Evolutionary conservation across 257 asterid genomes (phyloP).

Genomic region (Lithospermum erythrorhizon): DNA sequence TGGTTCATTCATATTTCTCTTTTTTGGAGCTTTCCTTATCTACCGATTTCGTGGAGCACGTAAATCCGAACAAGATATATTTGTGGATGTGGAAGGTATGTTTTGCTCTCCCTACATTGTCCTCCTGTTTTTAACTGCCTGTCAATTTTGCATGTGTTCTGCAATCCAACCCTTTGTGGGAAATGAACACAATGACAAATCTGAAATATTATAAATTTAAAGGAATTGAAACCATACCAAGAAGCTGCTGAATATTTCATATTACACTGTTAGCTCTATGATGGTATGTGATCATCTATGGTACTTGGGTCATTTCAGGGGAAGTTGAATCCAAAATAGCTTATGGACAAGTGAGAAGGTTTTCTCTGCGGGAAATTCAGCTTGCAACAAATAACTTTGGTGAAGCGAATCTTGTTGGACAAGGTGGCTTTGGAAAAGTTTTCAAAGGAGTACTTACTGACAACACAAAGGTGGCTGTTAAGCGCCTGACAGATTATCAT

Average conservation of each 20-base stretch:
- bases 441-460: conserved; percentile 59
- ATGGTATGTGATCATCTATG: no score
- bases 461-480: conserved; percentile 58
- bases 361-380: conserved; percentile 74
- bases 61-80: conserved; percentile 31
- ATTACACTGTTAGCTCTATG: no score
- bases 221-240: no score
- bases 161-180: no score
- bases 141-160: no score
- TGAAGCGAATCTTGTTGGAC: conserved; percentile 63
- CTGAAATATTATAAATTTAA: no score
- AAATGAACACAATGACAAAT: no score
- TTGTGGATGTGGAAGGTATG: conserved; percentile 66
- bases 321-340: conserved; percentile 62
- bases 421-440: conserved; percentile 86
- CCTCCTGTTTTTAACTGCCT: no score
- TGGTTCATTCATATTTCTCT: conserved; percentile 46
- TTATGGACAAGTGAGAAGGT: conserved; percentile 62
- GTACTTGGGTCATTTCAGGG: conserved; percentile 23
- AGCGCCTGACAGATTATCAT: conserved; percentile 61
- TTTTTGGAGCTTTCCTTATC: conserved; percentile 45
- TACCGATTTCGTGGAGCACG: conserved; percentile 27
- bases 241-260: no score
- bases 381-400: conserved; percentile 62
- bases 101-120: background rate